Base-by-base conservation (phyloP, 169 alveolate species). In the Babesia divergens region DNA sequence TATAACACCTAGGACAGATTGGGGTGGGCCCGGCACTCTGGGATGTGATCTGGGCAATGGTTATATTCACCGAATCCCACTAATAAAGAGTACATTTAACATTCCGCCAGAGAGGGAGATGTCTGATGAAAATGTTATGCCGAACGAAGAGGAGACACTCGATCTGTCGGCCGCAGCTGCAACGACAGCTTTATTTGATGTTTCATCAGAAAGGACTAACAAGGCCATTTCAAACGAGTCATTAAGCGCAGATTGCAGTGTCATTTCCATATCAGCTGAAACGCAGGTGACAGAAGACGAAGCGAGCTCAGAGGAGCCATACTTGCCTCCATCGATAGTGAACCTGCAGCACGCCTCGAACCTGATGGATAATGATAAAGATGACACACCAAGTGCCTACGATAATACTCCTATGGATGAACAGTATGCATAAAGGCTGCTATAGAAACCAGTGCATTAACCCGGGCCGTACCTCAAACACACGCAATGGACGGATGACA, bases 21-120 rank as follows among this genome's bases (percentile, higher is more conserved):
- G 91, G 91, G 88, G 84, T 31, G 86, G 89, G 20, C 46, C 46
- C 18, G 92, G 91, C 28, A 71, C 90, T 22, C 71, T 88, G 18
- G 93, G 91, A 22, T 81, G 90, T 26, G 86, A 82, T 38, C 46
- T 86, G 20, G 89, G 75, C 18, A 69, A 69, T 28, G 89, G 89
- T 6, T 70, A 67, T 52, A 42, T 83, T 26, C 86, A 84, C 71
- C 68, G 81, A 26, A 84, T 88, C 35, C 88, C 91, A 9, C 59
- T 47, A 4, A 79, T 70, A 3, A 80, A 70, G 60, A 37, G 75
- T n/a, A 38, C 64, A 0, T 80, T 28, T 34, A 38, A 29, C 55
- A 18, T 47, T n/a, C 79, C 83, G 8, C 3, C 37, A 18, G 77
- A 35, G 28, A 31, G 3, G 20, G 16, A 2, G 4, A 16, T 8